These are phyloP conservation scores for Colletotrichum chrysophilum DNA, from an alignment of 2,329 filamentous ascomycete genomes.

Conservation along the genomic window DNA sequence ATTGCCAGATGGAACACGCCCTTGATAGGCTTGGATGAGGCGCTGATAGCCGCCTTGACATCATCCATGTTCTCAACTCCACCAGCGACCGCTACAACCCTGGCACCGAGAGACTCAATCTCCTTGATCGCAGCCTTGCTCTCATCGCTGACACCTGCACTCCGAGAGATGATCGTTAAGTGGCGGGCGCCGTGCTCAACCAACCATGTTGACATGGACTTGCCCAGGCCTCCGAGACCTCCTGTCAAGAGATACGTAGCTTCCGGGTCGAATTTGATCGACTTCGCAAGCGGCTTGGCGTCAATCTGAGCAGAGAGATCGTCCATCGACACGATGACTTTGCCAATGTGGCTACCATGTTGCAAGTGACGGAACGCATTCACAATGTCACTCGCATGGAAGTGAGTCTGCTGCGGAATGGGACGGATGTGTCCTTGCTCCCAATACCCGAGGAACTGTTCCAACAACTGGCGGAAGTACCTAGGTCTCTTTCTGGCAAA, in stretches of 20 bases:
- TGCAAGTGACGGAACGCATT: slow-evolving; percentile 50
- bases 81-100: not conserved
- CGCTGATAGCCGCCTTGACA: slow-evolving; percentile 24
- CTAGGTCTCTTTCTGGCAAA: not conserved
- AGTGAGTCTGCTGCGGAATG: slow-evolving; percentile 24
- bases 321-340: slow-evolving; percentile 39
- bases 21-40: slow-evolving; percentile 28
- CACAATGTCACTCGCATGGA: slow-evolving; percentile 30
- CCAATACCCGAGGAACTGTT: not conserved
- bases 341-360: slow-evolving; percentile 47
- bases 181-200: slow-evolving; percentile 21
- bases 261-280: not conserved
- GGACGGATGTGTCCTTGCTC: slow-evolving; percentile 20
- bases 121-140: slow-evolving; percentile 20
- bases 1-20: slow-evolving; percentile 33
- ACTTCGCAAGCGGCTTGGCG: not conserved
- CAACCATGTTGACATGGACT: not conserved
- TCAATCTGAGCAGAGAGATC: not conserved
- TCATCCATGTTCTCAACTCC: not conserved
- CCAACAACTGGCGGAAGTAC: not conserved
- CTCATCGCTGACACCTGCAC: not conserved
- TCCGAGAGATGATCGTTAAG: slow-evolving; percentile 23
- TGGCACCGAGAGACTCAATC: not conserved
- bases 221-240: not conserved
- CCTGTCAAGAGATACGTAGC: not conserved